Conservation (phyloP, 345 rosid species). For the Boechera retrofracta region DNA sequence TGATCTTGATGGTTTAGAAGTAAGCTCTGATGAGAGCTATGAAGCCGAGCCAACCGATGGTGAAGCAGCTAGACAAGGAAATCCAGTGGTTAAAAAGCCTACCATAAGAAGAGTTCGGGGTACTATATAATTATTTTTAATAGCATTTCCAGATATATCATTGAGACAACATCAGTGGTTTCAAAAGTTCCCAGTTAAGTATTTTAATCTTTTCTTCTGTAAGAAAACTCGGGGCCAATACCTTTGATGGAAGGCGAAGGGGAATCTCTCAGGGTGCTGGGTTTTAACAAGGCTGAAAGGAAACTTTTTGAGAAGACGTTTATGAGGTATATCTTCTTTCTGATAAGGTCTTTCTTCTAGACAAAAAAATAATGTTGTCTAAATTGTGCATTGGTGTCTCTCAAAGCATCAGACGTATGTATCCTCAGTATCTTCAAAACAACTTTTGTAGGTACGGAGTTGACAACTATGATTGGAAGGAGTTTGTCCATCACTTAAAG, state of each 20-base stretch:
- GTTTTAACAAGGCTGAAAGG: constrained; percentile 74
- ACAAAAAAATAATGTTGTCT: background rate
- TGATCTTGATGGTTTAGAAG: constrained; percentile 55
- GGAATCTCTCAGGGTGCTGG: constrained; percentile 65
- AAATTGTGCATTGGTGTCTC: background rate
- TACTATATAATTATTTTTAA: constrained; percentile 5
- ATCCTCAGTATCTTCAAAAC: background rate
- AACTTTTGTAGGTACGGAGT: constrained; percentile 70
- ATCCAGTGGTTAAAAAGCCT: constrained; percentile 56
- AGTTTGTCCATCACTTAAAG: constrained; percentile 61
- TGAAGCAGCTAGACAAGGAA: constrained; percentile 60
- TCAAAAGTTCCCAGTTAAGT: background rate
- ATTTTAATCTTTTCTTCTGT: constrained; percentile 34
- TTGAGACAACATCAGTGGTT: background rate
- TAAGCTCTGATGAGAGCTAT: constrained; percentile 75
- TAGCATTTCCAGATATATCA: constrained; percentile 7
- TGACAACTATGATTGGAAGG: constrained; percentile 79
- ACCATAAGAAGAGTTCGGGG: constrained; percentile 65
- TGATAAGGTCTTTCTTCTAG: background rate
- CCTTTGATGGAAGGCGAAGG: constrained; percentile 94
- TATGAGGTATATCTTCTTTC: constrained; percentile 65
- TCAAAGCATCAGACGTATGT: background rate
- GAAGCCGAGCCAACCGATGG: constrained; percentile 70
- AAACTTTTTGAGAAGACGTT: constrained; percentile 56
- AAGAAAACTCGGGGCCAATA: constrained; percentile 57